Base-by-base conservation (phyloP, 345 rosid species). In the Gossypium stocksii region DNA sequence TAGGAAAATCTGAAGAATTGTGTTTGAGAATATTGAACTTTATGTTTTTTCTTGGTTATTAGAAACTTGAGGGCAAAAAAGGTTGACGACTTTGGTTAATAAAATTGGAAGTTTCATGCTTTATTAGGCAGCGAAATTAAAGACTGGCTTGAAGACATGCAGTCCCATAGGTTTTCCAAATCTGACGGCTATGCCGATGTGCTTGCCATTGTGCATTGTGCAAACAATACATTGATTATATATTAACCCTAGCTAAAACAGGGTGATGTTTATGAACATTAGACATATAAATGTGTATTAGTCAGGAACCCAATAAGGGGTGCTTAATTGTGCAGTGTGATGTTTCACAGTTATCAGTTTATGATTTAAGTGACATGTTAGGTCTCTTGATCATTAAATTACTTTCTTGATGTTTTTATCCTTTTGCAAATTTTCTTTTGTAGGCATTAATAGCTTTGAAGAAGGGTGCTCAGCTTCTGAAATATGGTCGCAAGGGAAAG, bases 401-500 rank as follows among this genome's bases (percentile, higher is more conserved):
- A 53, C 22, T 57, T 41, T 57, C 41, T 62, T 23, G 57, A 27
- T 69, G 14, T 43, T 51, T 7, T 43, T 27, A 25, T 49, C 29
- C 63, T 64, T 70, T 19, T 27, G 5, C 61, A 23, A 54, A 38
- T 61, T 53, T 48, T 60, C 8, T 78, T 85, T 80, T 86, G 82
- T 86, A 94, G 99, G 94, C 94, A 75, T 80, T 93, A 72, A 86
- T 87, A 82, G 88, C 94, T 74, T 82, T 94, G 89, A 93, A 91
- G 88, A 92, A 88, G 86, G 99, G 99, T 78, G 86, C 94, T 82
- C 97, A 90, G 70, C 90, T 94, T 63, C 84, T 91, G 80, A 94
- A 93, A 80, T 91, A 91, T 87, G 97, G 96, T 85, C 95, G 93
- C n/a, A 89, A 94, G 82, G 98, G 97, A 82, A 94, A 89, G 85